These are phyloP conservation scores for Diutina scorzettiae DNA, from an alignment of 1,139 yeast genomes.

Conservation along the genomic window DNA sequence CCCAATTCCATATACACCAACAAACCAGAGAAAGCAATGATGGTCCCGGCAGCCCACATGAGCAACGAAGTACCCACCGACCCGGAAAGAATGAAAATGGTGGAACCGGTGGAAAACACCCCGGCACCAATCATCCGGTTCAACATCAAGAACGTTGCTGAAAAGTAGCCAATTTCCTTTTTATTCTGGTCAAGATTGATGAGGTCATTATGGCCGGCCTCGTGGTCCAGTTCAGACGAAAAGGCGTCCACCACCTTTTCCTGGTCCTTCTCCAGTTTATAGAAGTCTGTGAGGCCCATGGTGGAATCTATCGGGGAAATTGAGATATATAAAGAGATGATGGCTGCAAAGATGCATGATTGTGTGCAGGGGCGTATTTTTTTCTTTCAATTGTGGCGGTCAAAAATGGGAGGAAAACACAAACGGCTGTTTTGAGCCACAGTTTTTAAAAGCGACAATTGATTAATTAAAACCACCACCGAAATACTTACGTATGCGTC, in stretches of 20 bases:
- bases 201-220: slow-evolving; percentile 17
- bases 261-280: slow-evolving; percentile 10
- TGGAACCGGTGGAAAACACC: slow-evolving; percentile 76
- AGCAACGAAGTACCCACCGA: slow-evolving; percentile 64
- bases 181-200: slow-evolving; percentile 40
- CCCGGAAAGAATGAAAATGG: slow-evolving; percentile 56
- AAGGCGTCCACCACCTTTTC: slow-evolving; percentile 11
- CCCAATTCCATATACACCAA: slow-evolving; percentile 79
- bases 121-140: slow-evolving; percentile 87
- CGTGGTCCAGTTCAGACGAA: slow-evolving; percentile 14
- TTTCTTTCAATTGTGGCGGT: not conserved
- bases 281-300: slow-evolving; percentile 11
- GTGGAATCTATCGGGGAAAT: not conserved
- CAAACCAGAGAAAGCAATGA: slow-evolving; percentile 64
- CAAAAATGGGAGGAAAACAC: not conserved
- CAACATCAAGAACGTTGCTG: slow-evolving; percentile 58
- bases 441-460: not conserved
- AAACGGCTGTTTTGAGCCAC: not conserved
- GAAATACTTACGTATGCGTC: not conserved
- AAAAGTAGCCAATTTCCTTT: slow-evolving; percentile 51
- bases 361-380: not conserved
- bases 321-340: not conserved
- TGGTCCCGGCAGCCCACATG: slow-evolving; percentile 69
- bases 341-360: not conserved
- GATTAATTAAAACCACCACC: not conserved